Evolutionary conservation across 148 eudicot genomes (phyloP).

Genomic region (Diospyros lotus): DNA sequence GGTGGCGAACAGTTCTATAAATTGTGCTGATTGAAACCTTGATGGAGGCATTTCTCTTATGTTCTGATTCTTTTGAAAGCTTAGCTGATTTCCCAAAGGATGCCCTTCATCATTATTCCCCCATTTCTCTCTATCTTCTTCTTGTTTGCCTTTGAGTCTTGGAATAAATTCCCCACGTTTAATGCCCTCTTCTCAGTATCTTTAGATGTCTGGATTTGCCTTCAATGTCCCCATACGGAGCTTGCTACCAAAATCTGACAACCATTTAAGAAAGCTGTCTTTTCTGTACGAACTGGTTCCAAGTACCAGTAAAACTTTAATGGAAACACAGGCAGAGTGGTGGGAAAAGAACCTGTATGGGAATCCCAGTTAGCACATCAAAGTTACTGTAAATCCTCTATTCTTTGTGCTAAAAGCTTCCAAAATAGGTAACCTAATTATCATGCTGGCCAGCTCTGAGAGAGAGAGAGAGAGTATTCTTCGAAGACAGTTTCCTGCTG

Average conservation of each 20-base stretch:
- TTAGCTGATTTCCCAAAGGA: conserved; percentile 7
- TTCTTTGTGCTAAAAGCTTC: neutral
- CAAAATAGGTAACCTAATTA: conserved; percentile 2
- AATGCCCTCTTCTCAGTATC: conserved; percentile 34
- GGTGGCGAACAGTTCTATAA: conserved; percentile 14
- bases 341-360: neutral
- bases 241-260: conserved; percentile 6
- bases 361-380: neutral
- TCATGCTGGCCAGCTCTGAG: neutral
- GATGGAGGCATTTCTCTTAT: conserved; percentile 16
- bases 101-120: neutral
- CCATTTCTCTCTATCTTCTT: conserved; percentile 9
- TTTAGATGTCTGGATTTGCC: conserved; percentile 14
- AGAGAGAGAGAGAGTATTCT: neutral
- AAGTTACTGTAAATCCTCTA: neutral
- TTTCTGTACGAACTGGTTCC: neutral
- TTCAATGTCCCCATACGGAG: conserved; percentile 12
- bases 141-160: conserved; percentile 21
- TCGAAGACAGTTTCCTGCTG: too few species aligned
- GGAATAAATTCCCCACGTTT: conserved; percentile 35
- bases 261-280: conserved; percentile 4
- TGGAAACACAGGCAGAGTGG: neutral
- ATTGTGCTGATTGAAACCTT: conserved; percentile 20
- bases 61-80: conserved; percentile 13
- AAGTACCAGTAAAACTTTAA: conserved; percentile 14